Base-by-base conservation (phyloP, 2,329 filamentous ascomycete species). In the Ceratocystiopsis sp. region DNA sequence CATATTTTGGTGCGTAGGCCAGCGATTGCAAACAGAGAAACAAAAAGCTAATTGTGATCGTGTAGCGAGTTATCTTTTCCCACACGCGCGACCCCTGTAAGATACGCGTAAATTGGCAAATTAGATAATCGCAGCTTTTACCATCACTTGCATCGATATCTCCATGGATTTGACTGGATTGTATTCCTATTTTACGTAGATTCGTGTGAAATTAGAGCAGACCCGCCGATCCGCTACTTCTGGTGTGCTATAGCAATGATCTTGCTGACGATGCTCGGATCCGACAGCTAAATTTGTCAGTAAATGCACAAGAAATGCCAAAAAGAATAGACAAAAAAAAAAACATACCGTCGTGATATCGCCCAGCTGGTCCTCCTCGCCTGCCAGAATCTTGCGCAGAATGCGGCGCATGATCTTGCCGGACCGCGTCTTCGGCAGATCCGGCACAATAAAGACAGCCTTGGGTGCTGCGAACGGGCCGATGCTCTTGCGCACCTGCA, bases 391-490 rank as follows among this genome's bases (percentile, higher is more conserved):
- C 84, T 98, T 98, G 55, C 91, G 75, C 67, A 98, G 65, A 57
- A 98, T 93, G 50, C 91, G 79, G 50, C 91, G 76, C 91, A 98
- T 98, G 57, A 98, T 98, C 80, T 98, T 98, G 52, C 91, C 91
- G 53, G 84, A 93, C 53, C 91, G 75, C 35, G 91, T 98, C 78
- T 98, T 96, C 55, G 91, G 91, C 51, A 98, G 73, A 59, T 98
- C 91, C 3, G 86, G 81, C 38, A 98, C 83, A 43, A 93, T 75
- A 59, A 78, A 91, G 50, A 98, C 80, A 17, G 81, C 82, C 71
- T 96, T 98, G 50, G 91, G 91, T 32, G 91, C 87, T 4, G 91
- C 91, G 59, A 98, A 98, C 4, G 91, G 91, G 13, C 91, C 91
- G 57, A 98, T 98, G 52, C 84, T 93, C 72, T 93, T 93, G 58